Evolutionary conservation across 306 rosid species (phyloP), one percentile per base, ranked within the genome.

Genomic region (Lathyrus oleraceus): DNA sequence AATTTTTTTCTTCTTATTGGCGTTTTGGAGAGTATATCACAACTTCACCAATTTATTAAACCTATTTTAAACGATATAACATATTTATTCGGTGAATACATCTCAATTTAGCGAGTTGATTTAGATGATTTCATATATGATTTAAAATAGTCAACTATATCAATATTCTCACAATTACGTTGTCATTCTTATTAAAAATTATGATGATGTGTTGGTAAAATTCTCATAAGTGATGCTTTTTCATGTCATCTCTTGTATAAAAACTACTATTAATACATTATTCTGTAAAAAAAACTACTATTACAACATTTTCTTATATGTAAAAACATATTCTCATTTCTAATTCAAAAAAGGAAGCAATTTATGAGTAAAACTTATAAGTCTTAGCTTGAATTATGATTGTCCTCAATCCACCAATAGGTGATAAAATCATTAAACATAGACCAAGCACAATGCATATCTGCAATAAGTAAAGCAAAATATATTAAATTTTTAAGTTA

Each of bases 351-450:
- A 10, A 61, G 38, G 38, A 70, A 39, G 10, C 51, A 39, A 36
- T 20, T 76, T 78, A 93, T 4, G 85, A 69, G 91, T 85, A 93
- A 62, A 93, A 93, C 15, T 64, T 0, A 71, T 88, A 90, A 30
- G 4, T 10, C 81, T 85, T 88, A 36, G 96, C 86, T 21, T 74
- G 6, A 67, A 85, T 2, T 76, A 88, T 76, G 84, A 93, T 93
- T 9, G 74, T 11, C 79, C 97, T 87, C 76, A 90, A 76, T 75
- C 90, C 98, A 45, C 98, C 98, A 40, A 87, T 87, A 3, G 97
- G 90, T 38, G 97, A 43, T 16, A 90, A 13, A 63, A 88, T 13
- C 87, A 87, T 88, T 72, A 93, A 75, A 36, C 75, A 40, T 25
- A 87, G n/a, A 2, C 97, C 97, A 13, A 90, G 23, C 17, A 82